Percentiles rank a stretch among this genome's conserved stretches.
Evolutionary conservation across 805 yeast genomes (phyloP).

Genomic region (Isabelozyma gotoi): DNA sequence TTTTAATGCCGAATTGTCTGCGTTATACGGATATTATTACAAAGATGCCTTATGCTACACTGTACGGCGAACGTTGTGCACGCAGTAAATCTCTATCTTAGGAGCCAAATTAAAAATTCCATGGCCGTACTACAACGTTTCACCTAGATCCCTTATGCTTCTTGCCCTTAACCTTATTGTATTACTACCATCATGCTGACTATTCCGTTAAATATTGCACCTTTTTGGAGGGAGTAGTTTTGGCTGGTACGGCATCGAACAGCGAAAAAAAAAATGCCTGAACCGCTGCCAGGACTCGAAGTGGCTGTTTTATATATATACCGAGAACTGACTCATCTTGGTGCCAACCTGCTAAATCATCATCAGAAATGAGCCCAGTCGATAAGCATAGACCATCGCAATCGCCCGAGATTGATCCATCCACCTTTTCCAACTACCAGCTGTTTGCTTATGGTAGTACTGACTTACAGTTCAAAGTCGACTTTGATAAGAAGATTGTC

Average conservation of each 20-base stretch:
- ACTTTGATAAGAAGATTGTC: slow-evolving; percentile 53
- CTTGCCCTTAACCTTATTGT: too few relatives aligned
- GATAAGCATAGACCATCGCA: neutral
- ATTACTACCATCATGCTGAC: too few relatives aligned
- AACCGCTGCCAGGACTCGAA: neutral
- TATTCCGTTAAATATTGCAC: too few relatives aligned
- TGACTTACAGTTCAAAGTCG: slow-evolving; percentile 49
- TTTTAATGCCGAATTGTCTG: neutral
- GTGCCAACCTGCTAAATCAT: neutral
- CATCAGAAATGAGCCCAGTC: neutral
- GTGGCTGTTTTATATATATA: neutral
- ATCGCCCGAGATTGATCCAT: slow-evolving; percentile 49
- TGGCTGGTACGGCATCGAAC: neutral
- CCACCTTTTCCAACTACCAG: slow-evolving; percentile 74
- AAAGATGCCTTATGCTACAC: too few relatives aligned
- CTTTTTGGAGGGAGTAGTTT: too few relatives aligned
- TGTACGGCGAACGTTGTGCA: neutral
- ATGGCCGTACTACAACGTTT: neutral
- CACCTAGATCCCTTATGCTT: too few relatives aligned
- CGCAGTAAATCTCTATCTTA: neutral
- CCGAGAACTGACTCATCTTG: neutral
- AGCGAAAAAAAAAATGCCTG: neutral
- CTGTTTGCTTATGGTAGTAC: slow-evolving; percentile 54
- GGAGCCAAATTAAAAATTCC: neutral
- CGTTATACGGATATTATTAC: neutral